Evolutionary conservation across 768 basidiomycete species (phyloP), one percentile per base, ranked within the genome.

Genomic region (Sarcodon aspratus): DNA sequence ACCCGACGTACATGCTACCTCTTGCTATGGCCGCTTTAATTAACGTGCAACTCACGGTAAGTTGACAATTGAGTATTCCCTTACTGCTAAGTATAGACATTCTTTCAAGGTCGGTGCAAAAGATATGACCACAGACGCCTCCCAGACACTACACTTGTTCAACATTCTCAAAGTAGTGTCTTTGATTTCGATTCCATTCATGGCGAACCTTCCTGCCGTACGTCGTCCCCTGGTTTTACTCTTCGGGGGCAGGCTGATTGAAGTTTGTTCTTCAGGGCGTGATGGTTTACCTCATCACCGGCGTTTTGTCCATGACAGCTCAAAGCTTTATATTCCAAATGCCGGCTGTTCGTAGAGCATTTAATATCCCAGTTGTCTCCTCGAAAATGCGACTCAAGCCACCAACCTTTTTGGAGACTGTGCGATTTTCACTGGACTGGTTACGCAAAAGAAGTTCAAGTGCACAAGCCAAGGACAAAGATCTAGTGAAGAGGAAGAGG

Each of bases 1-100:
- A 90, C 60, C 90, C 92, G 10, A 79, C 75, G 46, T 84, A 76
- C 55, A 63, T 85, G 18, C 68, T 98, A 40, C 92, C 94, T 0
- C 56, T 76, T 31, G 66, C 73, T 13, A 69, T 65, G 52, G 77
- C 75, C 51, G 69, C 70, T 53, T 68, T 70, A 34, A 82, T 89
- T 49, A 83, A 91, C 52, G 33, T 73, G 7, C 85, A 90, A 54
- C 75, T 94, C 36, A 63, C 69, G 59, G 88, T 89, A 55, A 42
- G 40, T 42, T 8, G 13, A 17, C 2, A 13, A 8, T 42, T 27
- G 5, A 6, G 40, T 17, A 15, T 2, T 2, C 17, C 13, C 36
- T 36, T 49, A 45, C 2, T 48, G 45, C 17, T 17, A 47, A 55
- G 47, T 43, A 37, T 31, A 36, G 11, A 13, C 53, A 7, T 33